Evolutionary conservation across 2,329 filamentous ascomycete species (phyloP), one percentile per base, ranked within the genome.

Genomic region (Aspergillus tamarii): DNA sequence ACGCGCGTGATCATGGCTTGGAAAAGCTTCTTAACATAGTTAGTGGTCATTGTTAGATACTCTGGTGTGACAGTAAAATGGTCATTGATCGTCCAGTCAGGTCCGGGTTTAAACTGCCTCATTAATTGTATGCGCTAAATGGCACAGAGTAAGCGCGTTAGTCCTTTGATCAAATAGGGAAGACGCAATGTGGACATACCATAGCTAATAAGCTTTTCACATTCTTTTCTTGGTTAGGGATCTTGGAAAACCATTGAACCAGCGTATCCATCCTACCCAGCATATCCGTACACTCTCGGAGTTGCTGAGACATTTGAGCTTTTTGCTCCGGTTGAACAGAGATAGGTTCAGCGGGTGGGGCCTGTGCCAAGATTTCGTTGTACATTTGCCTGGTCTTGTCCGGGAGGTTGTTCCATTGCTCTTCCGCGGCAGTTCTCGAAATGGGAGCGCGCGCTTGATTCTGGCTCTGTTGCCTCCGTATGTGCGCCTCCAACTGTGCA

Each of bases 1-100:
- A 77, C 70, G 36, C 71, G 74, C 39, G 66, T 67, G 43, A 80
- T 74, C 76, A 80, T 79, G 43, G 72, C 64, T 12, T 73, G 69
- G 69, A 83, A 83, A 60, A 80, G 74, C 59, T 74, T 77, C 53
- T 74, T 79, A 45, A 83, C 76, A 60, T 77, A 78, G 21, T 68
- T 66, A 19, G 81, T 74, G 26, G 76, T 73, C 10, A 69, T 67
- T 32, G 74, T 73, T 23, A 82, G 66, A 39, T 78, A 77, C 7
- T 82, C 77, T 2, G 76, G 74, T 5, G 74, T 67, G 30, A 84
- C 76, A 5, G 79, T 83, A 64, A 83, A 78, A 41, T 82, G 71
- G 21, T 84, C 82, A 52, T 78, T 78, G 28, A 80, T 72, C 5
- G 73, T 72, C 74, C 80, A 81, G 41, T 81, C 80, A 23, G 71